Base-by-base conservation (phyloP, 2,329 filamentous ascomycete species). In the Neonectria neomacrospora region DNA sequence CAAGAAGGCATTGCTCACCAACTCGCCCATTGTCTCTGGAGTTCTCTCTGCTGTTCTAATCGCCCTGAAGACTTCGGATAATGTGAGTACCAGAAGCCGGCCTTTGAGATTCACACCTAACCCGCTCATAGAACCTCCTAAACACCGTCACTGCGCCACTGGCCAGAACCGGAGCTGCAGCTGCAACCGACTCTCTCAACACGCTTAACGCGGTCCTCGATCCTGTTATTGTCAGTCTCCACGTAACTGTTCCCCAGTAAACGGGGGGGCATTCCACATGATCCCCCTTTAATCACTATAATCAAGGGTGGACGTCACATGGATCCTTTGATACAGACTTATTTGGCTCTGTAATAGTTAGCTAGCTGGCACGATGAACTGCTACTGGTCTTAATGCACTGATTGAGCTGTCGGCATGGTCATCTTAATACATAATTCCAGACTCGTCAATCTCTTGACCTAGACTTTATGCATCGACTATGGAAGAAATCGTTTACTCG, bases 341-440 rank as follows among this genome's bases (percentile, higher is more conserved):
- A 18, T 9, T 18, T 6, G 5, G n/a, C 18, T 50, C 9, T n/a
- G 32, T 32, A 32, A 20, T 32, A 8, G 10, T 9, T 48, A 30
- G 28, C 11, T 48, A 30, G 45, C 5, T 39, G 30, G 22, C 22
- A 22, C 4, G n/a, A 32, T 48, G 30, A 37, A 48, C 22, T 16
- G 22, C 12, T 12, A 20, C 9, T 34, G 18, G 28, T 5, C 18
- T 23, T 10, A 23, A 55, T n/a, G 37, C 8, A 18, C 26, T 3
- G 28, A 28, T 23, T 37, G 44, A 30, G 18, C n/a, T n/a, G 23
- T n/a, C 6, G 5, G 5, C 2, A 18, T 37, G n/a, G 34, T 22
- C 45, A 32, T 22, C n/a, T 51, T 41, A 48, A 32, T 51, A 32
- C 18, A 55, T 18, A 55, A 51, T 55, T 37, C 32, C 10, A 32